Conservation (phyloP, 2,329 filamentous ascomycete genomes). For the Chrysoporthe puriensis region DNA sequence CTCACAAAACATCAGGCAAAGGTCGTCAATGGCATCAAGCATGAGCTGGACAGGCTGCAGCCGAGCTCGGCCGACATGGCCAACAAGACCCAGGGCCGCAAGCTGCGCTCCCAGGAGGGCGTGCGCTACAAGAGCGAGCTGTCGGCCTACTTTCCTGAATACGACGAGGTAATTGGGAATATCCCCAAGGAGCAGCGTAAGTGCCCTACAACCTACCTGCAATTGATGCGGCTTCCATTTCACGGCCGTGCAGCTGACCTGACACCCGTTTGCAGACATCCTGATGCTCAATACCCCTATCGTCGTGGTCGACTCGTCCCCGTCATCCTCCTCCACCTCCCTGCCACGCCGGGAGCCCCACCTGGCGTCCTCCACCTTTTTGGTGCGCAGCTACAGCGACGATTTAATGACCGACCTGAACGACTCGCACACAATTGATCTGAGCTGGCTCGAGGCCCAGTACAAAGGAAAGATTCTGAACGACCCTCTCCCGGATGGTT, state of each 20-base stretch:
- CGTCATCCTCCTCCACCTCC: constrained; percentile 37
- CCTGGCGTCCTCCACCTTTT: constrained; percentile 36
- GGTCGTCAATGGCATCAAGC: constrained; percentile 63
- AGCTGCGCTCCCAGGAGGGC: constrained; percentile 84
- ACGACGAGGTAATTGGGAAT: constrained; percentile 91
- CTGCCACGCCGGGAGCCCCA: constrained; percentile 29
- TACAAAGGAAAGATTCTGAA: constrained; percentile 47
- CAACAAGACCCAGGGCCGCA: constrained; percentile 64
- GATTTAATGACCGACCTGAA: constrained; percentile 59
- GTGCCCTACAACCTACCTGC: constrained; percentile 36
- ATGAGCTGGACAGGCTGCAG: constrained; percentile 62
- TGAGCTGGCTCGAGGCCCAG: constrained; percentile 55
- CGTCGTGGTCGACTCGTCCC: constrained; percentile 63
- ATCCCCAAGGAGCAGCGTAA: constrained; percentile 77
- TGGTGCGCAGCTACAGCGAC: constrained; percentile 59
- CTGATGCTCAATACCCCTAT: constrained; percentile 75
- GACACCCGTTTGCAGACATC: constrained; percentile 58
- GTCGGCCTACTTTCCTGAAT: constrained; percentile 88
- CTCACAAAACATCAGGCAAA: constrained; percentile 60
- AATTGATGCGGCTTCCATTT: constrained; percentile 11
- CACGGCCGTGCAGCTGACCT: constrained; percentile 20
- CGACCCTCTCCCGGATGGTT: constrained; percentile 60
- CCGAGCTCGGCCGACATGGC: constrained; percentile 49
- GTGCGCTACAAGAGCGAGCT: constrained; percentile 89
- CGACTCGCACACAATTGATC: constrained; percentile 60